Evolutionary conservation across 2,329 filamentous ascomycete genomes (phyloP), one percentile per base, ranked within the genome.

Genomic region (Fusarium proliferatum): DNA sequence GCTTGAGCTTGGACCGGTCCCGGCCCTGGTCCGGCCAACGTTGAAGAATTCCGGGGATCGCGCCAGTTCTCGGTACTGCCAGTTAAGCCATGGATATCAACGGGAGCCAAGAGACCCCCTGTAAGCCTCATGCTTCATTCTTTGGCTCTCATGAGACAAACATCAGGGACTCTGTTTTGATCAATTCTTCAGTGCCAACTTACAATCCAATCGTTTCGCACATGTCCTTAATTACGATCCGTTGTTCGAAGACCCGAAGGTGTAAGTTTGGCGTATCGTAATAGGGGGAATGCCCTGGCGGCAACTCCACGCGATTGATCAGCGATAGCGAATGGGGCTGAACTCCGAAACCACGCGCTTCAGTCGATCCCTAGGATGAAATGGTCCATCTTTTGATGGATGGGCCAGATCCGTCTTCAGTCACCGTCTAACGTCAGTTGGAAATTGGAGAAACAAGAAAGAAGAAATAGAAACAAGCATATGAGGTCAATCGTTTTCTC

Each of bases 401-500:
- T 59, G 63, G 64, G 67, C 56, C 64, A 66, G 57, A 36, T 41
- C 51, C 56, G 63, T 59, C 55, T 61, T 74, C 69, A 71, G 69
- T 71, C 64, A 70, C 68, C 56, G 61, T 64, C 63, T 69, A 64
- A 57, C 33, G 73, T 77, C 62, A 72, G 67, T 72, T 38, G 58
- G 52, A 57, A 39, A 61, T 16, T 38, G 23, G 34, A 46, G 51
- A 52, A 36, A 49, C 41, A 36, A 28, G 34, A 51, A 53, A 38
- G 19, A 41, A 34, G 34, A 36, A 51, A 49, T 28, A n/a, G 59
- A 67, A 74, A 71, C 52, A 61, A 46, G 66, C 59, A 60, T 60
- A 64, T 73, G 57, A 69, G 61, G 63, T 76, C 69, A 75, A 69
- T 73, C 76, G 70, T 57, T 71, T 72, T 77, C 64, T 77, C 55